Evolutionary conservation across 164 flowering plant genomes (phyloP), one percentile per base, ranked within the genome.

Genomic region (Cinnamomum chago): DNA sequence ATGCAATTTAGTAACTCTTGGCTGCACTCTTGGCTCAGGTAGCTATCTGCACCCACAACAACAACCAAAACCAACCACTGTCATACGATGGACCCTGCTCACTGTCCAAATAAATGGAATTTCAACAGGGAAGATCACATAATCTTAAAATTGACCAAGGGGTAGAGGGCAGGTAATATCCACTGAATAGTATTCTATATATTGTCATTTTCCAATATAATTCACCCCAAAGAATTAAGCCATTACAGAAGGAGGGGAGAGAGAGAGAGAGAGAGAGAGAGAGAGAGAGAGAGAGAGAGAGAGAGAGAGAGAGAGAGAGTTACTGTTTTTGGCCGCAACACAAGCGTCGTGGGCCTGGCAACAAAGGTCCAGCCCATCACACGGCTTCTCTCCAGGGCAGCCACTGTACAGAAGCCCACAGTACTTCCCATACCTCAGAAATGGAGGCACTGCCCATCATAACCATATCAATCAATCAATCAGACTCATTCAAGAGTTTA

Each of bases 361-460:
- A 72, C 99, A 95, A 58, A 95, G 86, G 65, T 95, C 99, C 0
- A 95, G 88, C 9, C 89, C 93, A 75, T 95, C 99, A 60, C 99
- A 95, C 0, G 99, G 99, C 64, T 76, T 80, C 86, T 95, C 99
- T 24, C 99, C 98, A 0, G 93, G 96, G 72, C 99, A 95, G 17
- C 99, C 99, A 74, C 92, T 90, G 68, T 95, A 92, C 40, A 91
- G 75, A 0, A 95, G 86, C 24, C 99, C 99, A 77, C 99, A 95
- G 65, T 95, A 95, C 85, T 95, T 95, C n/a, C 99, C 99, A 80
- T 95, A 95, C 81, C 96, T 90, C 79, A 95, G 78, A 69, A 94
- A 81, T 83, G 98, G 98, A 65, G 98, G 91, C 78, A 91, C 98
- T 94, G 74, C 27, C 13, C 65, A 20, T 28, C 18, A 60, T 58